Conservation (phyloP, 805 yeast species). For the Cyberlindnera bimundalis region DNA sequence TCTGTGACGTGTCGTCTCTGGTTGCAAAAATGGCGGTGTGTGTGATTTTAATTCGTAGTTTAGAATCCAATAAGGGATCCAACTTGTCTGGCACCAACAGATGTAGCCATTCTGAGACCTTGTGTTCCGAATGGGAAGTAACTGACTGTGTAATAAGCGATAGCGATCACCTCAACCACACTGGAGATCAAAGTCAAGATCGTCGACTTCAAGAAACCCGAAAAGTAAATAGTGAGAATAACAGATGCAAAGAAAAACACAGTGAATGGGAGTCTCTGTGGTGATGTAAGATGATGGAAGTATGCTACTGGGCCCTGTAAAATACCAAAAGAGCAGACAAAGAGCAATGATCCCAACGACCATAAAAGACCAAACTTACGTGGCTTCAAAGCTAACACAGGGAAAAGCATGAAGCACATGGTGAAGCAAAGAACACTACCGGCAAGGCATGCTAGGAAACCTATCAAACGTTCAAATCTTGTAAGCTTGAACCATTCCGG, state of each 20-base stretch:
- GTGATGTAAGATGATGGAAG: constrained; percentile 66
- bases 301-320: constrained; percentile 91
- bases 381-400: constrained; percentile 85
- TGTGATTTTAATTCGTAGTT: too few species aligned
- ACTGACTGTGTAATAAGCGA: constrained; percentile 84
- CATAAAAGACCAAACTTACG: constrained; percentile 86
- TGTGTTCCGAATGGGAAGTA: constrained; percentile 96
- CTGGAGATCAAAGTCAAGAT: constrained; percentile 74
- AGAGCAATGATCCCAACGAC: constrained; percentile 87
- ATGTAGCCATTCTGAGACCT: constrained; percentile 55
- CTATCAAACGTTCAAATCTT: constrained; percentile 73
- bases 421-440: constrained; percentile 81
- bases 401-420: constrained; percentile 78
- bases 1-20: too few species aligned
- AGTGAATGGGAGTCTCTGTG: constrained; percentile 77
- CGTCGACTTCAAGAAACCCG: constrained; percentile 65
- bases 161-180: constrained; percentile 75
- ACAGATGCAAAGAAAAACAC: constrained; percentile 78
- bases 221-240: constrained; percentile 70
- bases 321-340: constrained; percentile 85
- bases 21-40: too few species aligned
- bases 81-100: constrained; percentile 51
- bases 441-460: constrained; percentile 71
- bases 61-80: constrained; percentile 21
- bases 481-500: constrained; percentile 76